These are phyloP conservation scores for Fraxinus floribunda DNA, from an alignment of 305 asterid genomes.

Conservation along the genomic window DNA sequence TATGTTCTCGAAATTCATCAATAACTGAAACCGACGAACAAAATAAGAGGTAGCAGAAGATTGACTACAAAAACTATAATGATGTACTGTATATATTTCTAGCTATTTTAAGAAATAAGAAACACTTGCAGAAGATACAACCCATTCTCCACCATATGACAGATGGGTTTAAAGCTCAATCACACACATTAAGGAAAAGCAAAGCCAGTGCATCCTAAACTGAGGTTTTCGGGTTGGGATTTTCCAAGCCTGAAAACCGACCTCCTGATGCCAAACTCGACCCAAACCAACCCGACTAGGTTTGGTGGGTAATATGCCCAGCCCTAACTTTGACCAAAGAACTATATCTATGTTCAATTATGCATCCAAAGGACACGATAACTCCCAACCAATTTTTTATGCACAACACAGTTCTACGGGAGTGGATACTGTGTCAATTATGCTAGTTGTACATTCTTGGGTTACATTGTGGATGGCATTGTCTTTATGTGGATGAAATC, in stretches of 20 bases:
- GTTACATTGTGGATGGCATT: too few relatives aligned
- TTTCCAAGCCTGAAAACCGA: not conserved
- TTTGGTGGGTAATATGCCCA: not conserved
- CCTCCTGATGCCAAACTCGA: not conserved
- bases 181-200: not conserved
- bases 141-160: not conserved
- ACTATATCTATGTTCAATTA: not conserved
- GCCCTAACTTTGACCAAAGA: not conserved
- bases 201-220: not conserved
- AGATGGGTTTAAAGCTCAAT: not conserved
- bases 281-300: not conserved
- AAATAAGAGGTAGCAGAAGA: not conserved
- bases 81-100: not conserved
- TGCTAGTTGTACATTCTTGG: too few relatives aligned
- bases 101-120: not conserved
- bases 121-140: not conserved
- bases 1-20: not conserved
- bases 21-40: not conserved
- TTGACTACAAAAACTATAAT: not conserved
- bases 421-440: not conserved
- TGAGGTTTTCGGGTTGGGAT: not conserved
- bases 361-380: not conserved
- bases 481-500: too few relatives aligned
- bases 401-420: not conserved
- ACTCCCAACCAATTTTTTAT: not conserved